Evolutionary conservation across 2,329 filamentous ascomycete genomes (phyloP).

Genomic region (Hypocrella siamensis): DNA sequence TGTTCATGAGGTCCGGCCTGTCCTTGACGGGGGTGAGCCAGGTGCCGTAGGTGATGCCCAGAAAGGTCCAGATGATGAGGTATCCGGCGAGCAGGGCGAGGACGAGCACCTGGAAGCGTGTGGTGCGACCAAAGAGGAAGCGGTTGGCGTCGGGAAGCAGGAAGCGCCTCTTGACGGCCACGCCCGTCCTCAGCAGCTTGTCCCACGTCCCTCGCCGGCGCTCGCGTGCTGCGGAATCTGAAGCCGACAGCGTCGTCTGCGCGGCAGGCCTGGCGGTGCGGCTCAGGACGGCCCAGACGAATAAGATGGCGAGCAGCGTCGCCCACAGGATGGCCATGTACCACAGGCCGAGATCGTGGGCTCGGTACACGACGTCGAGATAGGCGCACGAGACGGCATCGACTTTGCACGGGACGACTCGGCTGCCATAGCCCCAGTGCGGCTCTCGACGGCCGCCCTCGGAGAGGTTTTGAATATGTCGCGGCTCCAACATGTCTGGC

Average conservation of each 20-base stretch:
- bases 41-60: slow-evolving; percentile 50
- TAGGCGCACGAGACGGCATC: slow-evolving; percentile 32
- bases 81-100: slow-evolving; percentile 43
- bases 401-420: slow-evolving; percentile 27
- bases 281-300: slow-evolving; percentile 22
- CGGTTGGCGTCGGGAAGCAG: slow-evolving; percentile 45
- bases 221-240: slow-evolving; percentile 7
- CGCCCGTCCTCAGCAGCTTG: slow-evolving; percentile 16
- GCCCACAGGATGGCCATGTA: slow-evolving; percentile 35
- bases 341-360: slow-evolving; percentile 33
- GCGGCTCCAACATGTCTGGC: slow-evolving; percentile 7
- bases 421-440: slow-evolving; percentile 32
- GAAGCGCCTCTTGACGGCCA: slow-evolving; percentile 25
- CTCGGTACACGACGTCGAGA: slow-evolving; percentile 32
- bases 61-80: slow-evolving; percentile 51
- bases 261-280: slow-evolving; percentile 10
- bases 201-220: slow-evolving; percentile 2
- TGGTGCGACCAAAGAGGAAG: slow-evolving; percentile 49
- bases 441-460: slow-evolving; percentile 18
- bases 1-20: slow-evolving; percentile 40
- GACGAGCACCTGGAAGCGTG: slow-evolving; percentile 50
- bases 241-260: slow-evolving; percentile 2
- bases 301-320: slow-evolving; percentile 25
- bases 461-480: slow-evolving; percentile 26
- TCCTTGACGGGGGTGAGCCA: slow-evolving; percentile 56